These are phyloP conservation scores for Zarea fungicola DNA, from an alignment of 2,329 filamentous ascomycete genomes.

Conservation along the genomic window DNA sequence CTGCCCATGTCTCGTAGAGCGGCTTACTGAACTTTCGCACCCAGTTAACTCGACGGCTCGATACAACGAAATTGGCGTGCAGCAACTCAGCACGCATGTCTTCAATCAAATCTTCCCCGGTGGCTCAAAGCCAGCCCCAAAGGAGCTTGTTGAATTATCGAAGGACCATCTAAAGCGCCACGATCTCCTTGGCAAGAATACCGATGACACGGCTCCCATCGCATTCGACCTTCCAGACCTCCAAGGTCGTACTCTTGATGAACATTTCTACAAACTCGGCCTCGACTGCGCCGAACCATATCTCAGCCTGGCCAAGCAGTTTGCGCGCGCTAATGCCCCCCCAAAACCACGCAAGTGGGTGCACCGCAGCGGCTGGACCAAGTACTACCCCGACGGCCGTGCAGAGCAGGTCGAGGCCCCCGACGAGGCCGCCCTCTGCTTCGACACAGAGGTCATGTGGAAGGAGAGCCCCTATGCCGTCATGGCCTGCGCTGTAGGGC, in stretches of 20 bases:
- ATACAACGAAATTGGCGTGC: conserved; percentile 89
- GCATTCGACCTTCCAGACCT: conserved; percentile 79
- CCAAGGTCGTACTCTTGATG: conserved; percentile 76
- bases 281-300: conserved; percentile 84
- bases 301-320: conserved; percentile 67
- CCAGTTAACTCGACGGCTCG: conserved; percentile 55
- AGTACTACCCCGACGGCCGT: conserved; percentile 71
- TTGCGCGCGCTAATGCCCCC: conserved; percentile 57
- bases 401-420: conserved; percentile 69
- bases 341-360: conserved; percentile 67
- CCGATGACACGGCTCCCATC: conserved; percentile 68
- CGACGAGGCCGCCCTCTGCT: conserved; percentile 76
- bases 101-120: conserved; percentile 76
- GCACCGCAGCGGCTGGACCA: conserved; percentile 83
- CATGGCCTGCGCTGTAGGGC: conserved; percentile 91
- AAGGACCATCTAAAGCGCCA: conserved; percentile 78
- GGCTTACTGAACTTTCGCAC: conserved; percentile 13
- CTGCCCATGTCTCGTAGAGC: neutral
- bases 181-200: conserved; percentile 85
- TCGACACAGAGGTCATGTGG: conserved; percentile 97
- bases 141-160: conserved; percentile 72
- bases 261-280: conserved; percentile 89
- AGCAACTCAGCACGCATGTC: conserved; percentile 82
- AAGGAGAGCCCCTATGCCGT: conserved; percentile 88
- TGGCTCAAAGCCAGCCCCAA: conserved; percentile 50